Evolutionary conservation across 331 rosid genomes (phyloP), one percentile per base, ranked within the genome.

Genomic region (Quercus tomentella): DNA sequence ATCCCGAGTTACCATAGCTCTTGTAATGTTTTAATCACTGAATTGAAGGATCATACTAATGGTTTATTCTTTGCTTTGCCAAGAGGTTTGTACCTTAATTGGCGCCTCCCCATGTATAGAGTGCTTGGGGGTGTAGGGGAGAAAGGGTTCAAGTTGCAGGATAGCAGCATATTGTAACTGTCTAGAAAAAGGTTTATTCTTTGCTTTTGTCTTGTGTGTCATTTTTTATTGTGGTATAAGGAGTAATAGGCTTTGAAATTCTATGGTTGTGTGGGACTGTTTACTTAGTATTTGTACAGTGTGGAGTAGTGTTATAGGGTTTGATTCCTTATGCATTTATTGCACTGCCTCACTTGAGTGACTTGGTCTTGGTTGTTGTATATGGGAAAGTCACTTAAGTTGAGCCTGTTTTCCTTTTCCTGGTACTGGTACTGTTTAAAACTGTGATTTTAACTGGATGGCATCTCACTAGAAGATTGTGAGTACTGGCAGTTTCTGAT

Each of bases 61-160:
- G 72, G 78, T 73, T 52, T 73, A 58, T 73, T 69, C 30, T 80
- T 61, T 74, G 63, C 41, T 45, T 16, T 77, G 45, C 45, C 12
- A 41, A 41, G 45, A 41, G 45, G 12, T 41, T 41, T 41, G 11
- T 8, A 41, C 1, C 12, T 41, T 41, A 41, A 41, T 41, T 8
- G 45, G 11, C 45, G 0, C 0, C 45, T 8, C 0, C 11, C 12
- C 12, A 41, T 41, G 3, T 3, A 41, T 1, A 41, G 2, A 41
- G 49, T 8, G 49, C 4, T 41, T 41, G 12, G 1, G 1, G 1
- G 9, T 41, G 0, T 41, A 8, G 1, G 3, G 0, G 3, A 41
- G 1, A 41, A 41, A 41, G 1, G 1, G 49, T 2, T 41, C 1
- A 9, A 41, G 12, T 8, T 9, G 3, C 3, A 3, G 0, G 12